These are phyloP conservation scores for Hemisphaericaspora subhashii DNA, from an alignment of 1,139 yeast species.

Conservation along the genomic window DNA sequence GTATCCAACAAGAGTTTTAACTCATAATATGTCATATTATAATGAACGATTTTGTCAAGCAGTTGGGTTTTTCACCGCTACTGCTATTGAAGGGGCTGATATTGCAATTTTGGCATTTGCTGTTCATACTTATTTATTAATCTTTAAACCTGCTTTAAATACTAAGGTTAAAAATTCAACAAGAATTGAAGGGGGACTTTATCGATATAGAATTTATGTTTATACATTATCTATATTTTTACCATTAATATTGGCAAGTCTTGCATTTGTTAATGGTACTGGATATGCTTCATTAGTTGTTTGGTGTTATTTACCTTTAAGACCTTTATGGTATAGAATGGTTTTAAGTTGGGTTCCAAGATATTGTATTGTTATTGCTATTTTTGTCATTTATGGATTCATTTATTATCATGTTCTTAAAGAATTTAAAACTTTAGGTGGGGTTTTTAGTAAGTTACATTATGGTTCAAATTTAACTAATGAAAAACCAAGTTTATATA, in stretches of 20 bases:
- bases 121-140: constrained; percentile 73
- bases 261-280: constrained; percentile 58
- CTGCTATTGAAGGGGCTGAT: constrained; percentile 86
- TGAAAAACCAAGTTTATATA: constrained; percentile 37
- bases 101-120: constrained; percentile 83
- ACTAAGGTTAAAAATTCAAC: constrained; percentile 38
- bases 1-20: constrained; percentile 65
- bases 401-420: constrained; percentile 73
- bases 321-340: constrained; percentile 73
- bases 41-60: constrained; percentile 63
- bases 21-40: constrained; percentile 49
- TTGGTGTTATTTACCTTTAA: constrained; percentile 79
- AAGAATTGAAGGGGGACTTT: constrained; percentile 73
- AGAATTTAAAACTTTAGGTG: constrained; percentile 56
- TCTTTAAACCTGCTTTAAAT: constrained; percentile 58
- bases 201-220: constrained; percentile 55
- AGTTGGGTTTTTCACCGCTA: constrained; percentile 83
- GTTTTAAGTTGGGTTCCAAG: constrained; percentile 85
- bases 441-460: constrained; percentile 39
- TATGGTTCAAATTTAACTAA: constrained; percentile 8
- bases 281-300: constrained; percentile 68
- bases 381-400: constrained; percentile 64
- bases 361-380: constrained; percentile 61
- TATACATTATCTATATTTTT: constrained; percentile 59
- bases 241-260: constrained; percentile 69